phyloP scores from a whole-genome alignment of 1,139 yeast species.

The Geotrichum bryndzae region DNA sequence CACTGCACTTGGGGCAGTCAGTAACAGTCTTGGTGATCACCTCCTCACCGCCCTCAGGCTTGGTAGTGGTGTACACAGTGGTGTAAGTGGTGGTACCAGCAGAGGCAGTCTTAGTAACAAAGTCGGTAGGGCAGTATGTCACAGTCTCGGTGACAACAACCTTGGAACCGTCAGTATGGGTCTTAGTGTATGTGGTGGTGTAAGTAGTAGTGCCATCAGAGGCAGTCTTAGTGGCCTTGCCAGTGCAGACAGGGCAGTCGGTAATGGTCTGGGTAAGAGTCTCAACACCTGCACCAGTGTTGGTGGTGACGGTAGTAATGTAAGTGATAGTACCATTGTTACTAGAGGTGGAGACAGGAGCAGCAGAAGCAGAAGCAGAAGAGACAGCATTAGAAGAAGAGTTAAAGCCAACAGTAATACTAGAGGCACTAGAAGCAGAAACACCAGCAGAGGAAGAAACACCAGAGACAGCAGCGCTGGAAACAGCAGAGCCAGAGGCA shows the following conservation, averaged over 20 bases:
- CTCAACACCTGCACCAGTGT: neutral
- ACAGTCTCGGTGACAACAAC: neutral
- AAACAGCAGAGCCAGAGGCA: too few species aligned
- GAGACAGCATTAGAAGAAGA: neutral
- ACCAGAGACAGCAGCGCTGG: too few species aligned
- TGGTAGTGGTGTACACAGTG: neutral
- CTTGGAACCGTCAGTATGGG: neutral
- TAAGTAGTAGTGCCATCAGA: neutral
- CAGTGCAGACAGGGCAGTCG: neutral
- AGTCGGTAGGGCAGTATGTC: neutral
- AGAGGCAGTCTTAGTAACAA: neutral
- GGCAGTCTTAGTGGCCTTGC: neutral
- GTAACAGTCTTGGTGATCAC: neutral
- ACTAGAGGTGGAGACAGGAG: neutral
- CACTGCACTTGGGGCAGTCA: neutral
- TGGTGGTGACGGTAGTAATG: neutral
- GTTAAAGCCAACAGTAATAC: neutral
- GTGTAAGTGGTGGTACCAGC: neutral
- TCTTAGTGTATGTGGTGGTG: conserved; percentile 4
- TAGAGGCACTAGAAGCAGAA: neutral
- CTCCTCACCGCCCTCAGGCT: neutral
- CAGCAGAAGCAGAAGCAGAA: neutral
- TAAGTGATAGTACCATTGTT: neutral
- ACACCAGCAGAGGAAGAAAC: neutral
- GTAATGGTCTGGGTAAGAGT: conserved; percentile 2